A percentile compares a stretch with the other conserved stretches of the same genome.
Evolutionary conservation across 78 protist genomes (phyloP).

Genomic region (Chrysochromulina tobinii): DNA sequence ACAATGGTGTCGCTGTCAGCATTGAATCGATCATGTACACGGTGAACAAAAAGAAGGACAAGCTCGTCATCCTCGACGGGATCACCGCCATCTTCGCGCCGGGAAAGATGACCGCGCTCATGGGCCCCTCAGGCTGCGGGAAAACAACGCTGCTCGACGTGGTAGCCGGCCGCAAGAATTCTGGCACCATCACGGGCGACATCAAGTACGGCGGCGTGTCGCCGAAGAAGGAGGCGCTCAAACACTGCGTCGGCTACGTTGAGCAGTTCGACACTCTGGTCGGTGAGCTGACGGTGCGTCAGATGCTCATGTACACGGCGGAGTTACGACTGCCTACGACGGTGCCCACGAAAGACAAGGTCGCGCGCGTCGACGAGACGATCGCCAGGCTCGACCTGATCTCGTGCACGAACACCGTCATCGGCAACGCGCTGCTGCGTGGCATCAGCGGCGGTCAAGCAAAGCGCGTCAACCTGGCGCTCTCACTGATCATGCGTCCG

Average conservation of each 20-base stretch:
- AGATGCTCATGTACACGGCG: conserved; percentile 18
- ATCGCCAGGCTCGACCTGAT: neutral
- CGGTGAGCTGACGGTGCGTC: neutral
- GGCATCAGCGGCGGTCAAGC: conserved; percentile 37
- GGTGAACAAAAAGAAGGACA: no score
- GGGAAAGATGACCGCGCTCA: conserved; percentile 14
- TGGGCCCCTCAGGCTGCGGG: conserved; percentile 19
- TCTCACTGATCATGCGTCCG: neutral
- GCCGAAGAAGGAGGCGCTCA: neutral
- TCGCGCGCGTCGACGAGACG: neutral
- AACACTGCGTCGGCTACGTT: neutral
- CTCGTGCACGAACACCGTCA: neutral
- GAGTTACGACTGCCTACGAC: neutral
- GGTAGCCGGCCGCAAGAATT: neutral
- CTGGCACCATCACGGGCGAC: neutral
- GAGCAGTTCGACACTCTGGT: neutral
- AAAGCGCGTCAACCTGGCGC: conserved; percentile 24
- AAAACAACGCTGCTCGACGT: conserved; percentile 13
- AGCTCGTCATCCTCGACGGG: neutral
- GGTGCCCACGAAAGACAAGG: neutral
- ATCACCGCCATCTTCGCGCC: neutral
- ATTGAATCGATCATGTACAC: no score
- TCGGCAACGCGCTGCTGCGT: neutral
- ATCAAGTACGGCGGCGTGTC: neutral
- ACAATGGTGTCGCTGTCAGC: no score